Evolutionary conservation across 768 basidiomycete genomes (phyloP).

Genomic region (Ramaria rubella): DNA sequence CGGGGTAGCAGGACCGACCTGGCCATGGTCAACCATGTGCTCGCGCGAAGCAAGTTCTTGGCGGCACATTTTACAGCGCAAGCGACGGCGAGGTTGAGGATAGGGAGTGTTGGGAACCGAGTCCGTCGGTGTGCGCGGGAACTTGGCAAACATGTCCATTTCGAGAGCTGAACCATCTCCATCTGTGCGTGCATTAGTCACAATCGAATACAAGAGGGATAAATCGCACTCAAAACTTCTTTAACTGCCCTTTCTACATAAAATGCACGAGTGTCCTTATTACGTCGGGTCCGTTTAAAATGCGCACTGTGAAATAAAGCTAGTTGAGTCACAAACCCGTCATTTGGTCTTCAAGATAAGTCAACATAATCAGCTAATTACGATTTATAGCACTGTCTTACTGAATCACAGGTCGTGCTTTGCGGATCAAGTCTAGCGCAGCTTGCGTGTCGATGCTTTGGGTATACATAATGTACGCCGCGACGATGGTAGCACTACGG

Average conservation of each 20-base stretch:
- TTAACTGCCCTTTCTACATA: conserved; percentile 72
- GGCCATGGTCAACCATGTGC: conserved; percentile 89
- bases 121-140: conserved; percentile 58
- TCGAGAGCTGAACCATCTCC: conserved; percentile 62
- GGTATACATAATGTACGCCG: conserved; percentile 84
- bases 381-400: conserved; percentile 32
- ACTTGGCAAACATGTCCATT: conserved; percentile 71
- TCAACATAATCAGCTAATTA: background rate
- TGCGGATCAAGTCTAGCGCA: conserved; percentile 64
- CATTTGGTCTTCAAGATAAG: conserved; percentile 60
- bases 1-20: conserved; percentile 64
- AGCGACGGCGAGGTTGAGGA: conserved; percentile 49
- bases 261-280: conserved; percentile 72
- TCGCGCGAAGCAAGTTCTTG: conserved; percentile 85
- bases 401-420: conserved; percentile 64
- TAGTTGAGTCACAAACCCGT: conserved; percentile 75
- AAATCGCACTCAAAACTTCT: conserved; percentile 67
- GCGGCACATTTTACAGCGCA: conserved; percentile 90
- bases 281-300: conserved; percentile 57
- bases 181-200: conserved; percentile 37
- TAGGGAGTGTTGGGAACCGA: conserved; percentile 55
- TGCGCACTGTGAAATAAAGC: conserved; percentile 70
- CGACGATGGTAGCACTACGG: conserved; percentile 77
- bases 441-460: conserved; percentile 46
- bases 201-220: conserved; percentile 5